Percentiles rank a stretch among this genome's conserved stretches.
phyloP scores from a whole-genome alignment of 2,329 filamentous ascomycete genomes.

The Penicillium polonicum region DNA sequence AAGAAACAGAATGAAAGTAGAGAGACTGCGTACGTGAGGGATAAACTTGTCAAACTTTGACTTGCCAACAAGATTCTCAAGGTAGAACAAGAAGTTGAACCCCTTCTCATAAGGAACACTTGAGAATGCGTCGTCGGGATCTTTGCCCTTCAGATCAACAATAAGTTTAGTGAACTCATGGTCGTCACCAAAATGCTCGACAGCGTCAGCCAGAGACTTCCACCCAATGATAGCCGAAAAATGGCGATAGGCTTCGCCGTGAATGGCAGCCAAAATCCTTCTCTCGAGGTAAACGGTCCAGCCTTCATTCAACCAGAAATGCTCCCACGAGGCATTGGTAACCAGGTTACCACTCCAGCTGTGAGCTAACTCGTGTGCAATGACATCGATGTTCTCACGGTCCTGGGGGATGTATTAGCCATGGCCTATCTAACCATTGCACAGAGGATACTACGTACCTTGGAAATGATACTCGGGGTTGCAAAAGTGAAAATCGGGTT shows the following conservation, averaged over 20 bases:
- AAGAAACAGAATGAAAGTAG: not conserved
- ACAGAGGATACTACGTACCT: slow-evolving; percentile 41
- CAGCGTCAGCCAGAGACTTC: slow-evolving; percentile 80
- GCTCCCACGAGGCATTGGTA: slow-evolving; percentile 53
- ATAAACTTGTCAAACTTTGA: slow-evolving; percentile 95
- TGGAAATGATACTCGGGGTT: slow-evolving; percentile 89
- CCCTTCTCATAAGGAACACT: slow-evolving; percentile 94
- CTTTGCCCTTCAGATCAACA: slow-evolving; percentile 80
- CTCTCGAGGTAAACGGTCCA: slow-evolving; percentile 97
- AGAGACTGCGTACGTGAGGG: slow-evolving; percentile 57
- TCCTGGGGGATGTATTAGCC: slow-evolving; percentile 47
- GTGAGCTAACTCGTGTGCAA: slow-evolving; percentile 77
- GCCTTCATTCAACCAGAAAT: slow-evolving; percentile 67
- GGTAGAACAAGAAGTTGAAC: slow-evolving; percentile 87
- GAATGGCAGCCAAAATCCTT: slow-evolving; percentile 56
- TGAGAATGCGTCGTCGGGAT: slow-evolving; percentile 94
- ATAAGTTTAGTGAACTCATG: slow-evolving; percentile 94
- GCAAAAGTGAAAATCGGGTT: slow-evolving; percentile 95
- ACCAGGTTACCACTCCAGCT: slow-evolving; percentile 84
- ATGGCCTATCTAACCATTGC: not conserved
- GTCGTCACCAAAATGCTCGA: slow-evolving; percentile 74
- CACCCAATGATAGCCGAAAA: slow-evolving; percentile 96
- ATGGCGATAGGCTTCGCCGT: slow-evolving; percentile 82
- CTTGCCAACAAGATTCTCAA: slow-evolving; percentile 81
- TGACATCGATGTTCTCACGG: slow-evolving; percentile 89